Percentiles rank a stretch among this genome's conserved stretches.
These are phyloP conservation scores for Mycena sanguinolenta DNA, from an alignment of 768 basidiomycete genomes.

Conservation along the genomic window DNA sequence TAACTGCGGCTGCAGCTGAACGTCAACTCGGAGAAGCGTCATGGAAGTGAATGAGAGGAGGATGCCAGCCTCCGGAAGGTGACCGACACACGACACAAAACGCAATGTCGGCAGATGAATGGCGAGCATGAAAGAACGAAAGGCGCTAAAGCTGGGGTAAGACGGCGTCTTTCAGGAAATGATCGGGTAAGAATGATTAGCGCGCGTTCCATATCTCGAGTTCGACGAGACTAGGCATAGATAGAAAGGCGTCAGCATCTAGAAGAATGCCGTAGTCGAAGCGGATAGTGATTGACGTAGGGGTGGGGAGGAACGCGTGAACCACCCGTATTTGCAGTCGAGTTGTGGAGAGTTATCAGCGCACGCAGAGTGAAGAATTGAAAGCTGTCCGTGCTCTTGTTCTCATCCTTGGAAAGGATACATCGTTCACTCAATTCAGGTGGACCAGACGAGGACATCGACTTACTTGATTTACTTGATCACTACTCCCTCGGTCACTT, in stretches of 20 bases:
- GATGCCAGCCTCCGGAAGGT: too few species aligned
- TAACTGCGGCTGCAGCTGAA: too few species aligned
- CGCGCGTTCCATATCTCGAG: background rate
- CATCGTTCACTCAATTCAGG: background rate
- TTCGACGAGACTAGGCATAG: slow-evolving; percentile 4
- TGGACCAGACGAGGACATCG: too few species aligned
- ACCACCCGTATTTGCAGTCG: background rate
- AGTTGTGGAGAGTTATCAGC: background rate
- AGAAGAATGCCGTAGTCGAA: background rate
- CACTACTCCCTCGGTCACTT: too few species aligned
- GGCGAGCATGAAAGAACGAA: too few species aligned
- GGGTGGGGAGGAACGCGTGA: slow-evolving; percentile 9
- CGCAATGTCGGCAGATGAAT: too few species aligned
- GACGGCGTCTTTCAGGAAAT: background rate
- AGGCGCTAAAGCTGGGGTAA: too few species aligned
- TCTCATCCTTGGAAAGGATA: background rate
- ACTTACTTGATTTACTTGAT: too few species aligned
- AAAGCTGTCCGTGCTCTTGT: background rate
- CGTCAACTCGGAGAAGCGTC: too few species aligned
- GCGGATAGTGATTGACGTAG: slow-evolving; percentile 7
- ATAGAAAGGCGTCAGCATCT: background rate
- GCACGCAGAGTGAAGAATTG: background rate
- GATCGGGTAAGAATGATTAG: background rate
- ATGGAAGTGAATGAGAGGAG: too few species aligned
- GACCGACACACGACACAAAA: too few species aligned